Percentiles rank a stretch among this genome's conserved stretches.
Conservation (phyloP, 1,139 yeast genomes). For the Debaryomycetaceae sp. region DNA sequence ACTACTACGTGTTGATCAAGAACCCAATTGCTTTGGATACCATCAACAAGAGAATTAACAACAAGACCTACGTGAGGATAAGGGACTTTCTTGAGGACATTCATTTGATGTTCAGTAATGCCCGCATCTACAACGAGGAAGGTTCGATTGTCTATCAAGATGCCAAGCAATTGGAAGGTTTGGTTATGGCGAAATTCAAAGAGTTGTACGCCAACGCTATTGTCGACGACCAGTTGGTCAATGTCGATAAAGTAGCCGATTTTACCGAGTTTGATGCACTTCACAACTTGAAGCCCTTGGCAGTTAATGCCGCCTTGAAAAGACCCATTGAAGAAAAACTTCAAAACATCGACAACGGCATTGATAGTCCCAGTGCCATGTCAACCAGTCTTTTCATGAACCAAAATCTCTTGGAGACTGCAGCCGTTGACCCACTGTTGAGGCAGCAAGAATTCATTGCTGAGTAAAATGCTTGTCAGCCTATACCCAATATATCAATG, state of each 20-base stretch:
- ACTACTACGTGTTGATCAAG: constrained; percentile 74
- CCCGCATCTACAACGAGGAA: constrained; percentile 83
- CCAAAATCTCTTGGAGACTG: too few relatives aligned
- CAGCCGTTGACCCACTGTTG: background rate
- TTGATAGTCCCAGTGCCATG: constrained; percentile 10
- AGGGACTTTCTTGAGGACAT: constrained; percentile 68
- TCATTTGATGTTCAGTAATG: constrained; percentile 76
- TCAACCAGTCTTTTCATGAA: constrained; percentile 8
- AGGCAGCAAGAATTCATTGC: background rate
- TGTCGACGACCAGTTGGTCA: constrained; percentile 16
- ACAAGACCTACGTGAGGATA: constrained; percentile 47
- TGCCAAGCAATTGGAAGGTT: constrained; percentile 60
- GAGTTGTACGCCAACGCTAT: constrained; percentile 19
- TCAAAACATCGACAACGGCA: constrained; percentile 20
- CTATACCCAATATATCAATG: background rate
- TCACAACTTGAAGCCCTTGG: constrained; percentile 40
- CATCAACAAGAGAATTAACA: constrained; percentile 55
- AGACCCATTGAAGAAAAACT: constrained; percentile 21
- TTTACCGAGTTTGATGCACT: constrained; percentile 48
- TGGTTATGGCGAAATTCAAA: constrained; percentile 32
- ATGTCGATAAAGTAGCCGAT: constrained; percentile 33
- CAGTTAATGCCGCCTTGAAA: constrained; percentile 20
- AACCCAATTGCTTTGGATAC: constrained; percentile 79
- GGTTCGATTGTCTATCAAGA: constrained; percentile 81
- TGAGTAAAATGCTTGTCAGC: too few relatives aligned